phyloP scores from a whole-genome alignment of 1,284 basidiomycete genomes.

The Termitomyces sp. region DNA sequence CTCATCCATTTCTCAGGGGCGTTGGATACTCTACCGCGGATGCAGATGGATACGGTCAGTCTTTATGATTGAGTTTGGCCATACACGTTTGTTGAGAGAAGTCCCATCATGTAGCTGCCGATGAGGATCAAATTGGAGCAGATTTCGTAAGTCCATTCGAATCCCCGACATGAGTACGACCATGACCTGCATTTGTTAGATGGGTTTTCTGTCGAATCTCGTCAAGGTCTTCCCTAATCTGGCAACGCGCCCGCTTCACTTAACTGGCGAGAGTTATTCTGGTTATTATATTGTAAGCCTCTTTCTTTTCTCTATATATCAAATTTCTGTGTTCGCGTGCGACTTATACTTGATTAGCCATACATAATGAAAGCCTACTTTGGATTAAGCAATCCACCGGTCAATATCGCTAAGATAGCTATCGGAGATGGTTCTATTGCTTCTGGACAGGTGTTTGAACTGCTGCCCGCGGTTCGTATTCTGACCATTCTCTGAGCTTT shows the following conservation, averaged over 20 bases:
- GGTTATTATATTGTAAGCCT: constrained; percentile 55
- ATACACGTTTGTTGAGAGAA: background rate
- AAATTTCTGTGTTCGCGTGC: constrained; percentile 1
- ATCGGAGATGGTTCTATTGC: constrained; percentile 66
- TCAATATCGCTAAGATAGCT: constrained; percentile 59
- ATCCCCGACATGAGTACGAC: background rate
- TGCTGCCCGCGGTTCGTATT: constrained; percentile 47
- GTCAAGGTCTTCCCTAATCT: constrained; percentile 65
- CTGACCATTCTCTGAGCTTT: background rate
- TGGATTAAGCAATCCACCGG: constrained; percentile 54
- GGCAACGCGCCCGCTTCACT: constrained; percentile 50
- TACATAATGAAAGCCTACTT: constrained; percentile 71
- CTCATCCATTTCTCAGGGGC: constrained; percentile 33
- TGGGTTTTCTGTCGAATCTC: constrained; percentile 62
- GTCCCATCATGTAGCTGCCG: constrained; percentile 35
- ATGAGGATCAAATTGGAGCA: constrained; percentile 62
- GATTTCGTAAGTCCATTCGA: constrained; percentile 53
- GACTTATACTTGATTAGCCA: constrained; percentile 37
- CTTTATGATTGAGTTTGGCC: background rate
- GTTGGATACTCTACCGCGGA: constrained; percentile 65
- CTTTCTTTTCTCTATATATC: background rate
- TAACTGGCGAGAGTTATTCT: constrained; percentile 66
- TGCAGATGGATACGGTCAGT: constrained; percentile 49
- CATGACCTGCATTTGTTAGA: constrained; percentile 29
- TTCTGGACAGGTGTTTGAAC: constrained; percentile 40